Evolutionary conservation across 108 stramenopile species (phyloP), one percentile per base, ranked within the genome.

Genomic region (Cyclostephanos invisitatus): DNA sequence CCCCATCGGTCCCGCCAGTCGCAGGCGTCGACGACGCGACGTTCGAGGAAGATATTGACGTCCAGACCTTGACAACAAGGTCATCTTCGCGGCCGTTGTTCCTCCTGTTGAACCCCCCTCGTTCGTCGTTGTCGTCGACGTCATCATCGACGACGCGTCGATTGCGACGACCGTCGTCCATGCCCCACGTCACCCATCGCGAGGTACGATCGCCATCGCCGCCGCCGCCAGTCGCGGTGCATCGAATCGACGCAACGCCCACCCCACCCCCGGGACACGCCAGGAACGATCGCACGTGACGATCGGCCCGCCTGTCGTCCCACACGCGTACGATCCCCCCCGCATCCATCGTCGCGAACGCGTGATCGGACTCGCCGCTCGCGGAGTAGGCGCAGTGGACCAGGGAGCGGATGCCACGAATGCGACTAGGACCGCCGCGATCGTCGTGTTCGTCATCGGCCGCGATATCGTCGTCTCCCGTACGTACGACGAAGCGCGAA

Each of bases 151-250:
- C 49, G 20, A n/a, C 51, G 24, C 7, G 3, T 6, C 62, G 70
- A 5, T 46, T 35, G 25, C 53, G 25, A 20, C 53, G 25, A 20
- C 32, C 58, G 17, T 18, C 46, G 72, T 92, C 89, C 61, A 88
- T 54, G 8, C 91, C 91, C 91, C 91, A 92, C 7, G 91, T 87
- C 2, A 92, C 38, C 89, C 89, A 92, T 5, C 65, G 62, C 28
- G 62, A 56, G 53, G 20, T 29, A 14, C 36, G 2, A 20, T 47
- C 29, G 14, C 29, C 42, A 7, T 40, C 36, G 42, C 62, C 47
- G 32, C 42, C 37, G 20, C 57, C 59, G 48, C 55, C 56, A 40
- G 56, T 50, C 24, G 74, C 75, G 37, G 32, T 4, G 4, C 2
- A 32, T 32, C 67, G 67, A 0, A 88, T 37, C 24, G 80, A 58